These are phyloP conservation scores for Brassica carinata DNA, from an alignment of 345 rosid genomes.

Conservation along the genomic window DNA sequence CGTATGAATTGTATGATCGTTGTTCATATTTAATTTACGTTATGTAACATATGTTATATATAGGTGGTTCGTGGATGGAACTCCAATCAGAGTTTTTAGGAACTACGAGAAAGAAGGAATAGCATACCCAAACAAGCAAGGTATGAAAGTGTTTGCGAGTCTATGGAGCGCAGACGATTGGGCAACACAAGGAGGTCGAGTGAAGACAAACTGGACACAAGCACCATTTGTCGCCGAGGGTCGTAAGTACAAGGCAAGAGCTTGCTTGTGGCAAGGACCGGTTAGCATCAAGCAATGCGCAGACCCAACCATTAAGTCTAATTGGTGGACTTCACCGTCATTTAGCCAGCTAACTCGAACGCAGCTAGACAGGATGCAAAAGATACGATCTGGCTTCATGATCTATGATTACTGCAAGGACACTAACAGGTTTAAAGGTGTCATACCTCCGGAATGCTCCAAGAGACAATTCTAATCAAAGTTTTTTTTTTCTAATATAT, in stretches of 20 bases:
- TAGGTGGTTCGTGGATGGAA: constrained; percentile 65
- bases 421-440: constrained; percentile 54
- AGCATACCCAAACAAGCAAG: constrained; percentile 74
- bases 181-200: constrained; percentile 79
- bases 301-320: constrained; percentile 37
- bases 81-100: constrained; percentile 60
- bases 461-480: constrained; percentile 53
- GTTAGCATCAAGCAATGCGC: constrained; percentile 54
- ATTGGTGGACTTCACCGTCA: constrained; percentile 64
- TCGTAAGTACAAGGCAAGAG: constrained; percentile 52
- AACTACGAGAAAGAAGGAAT: constrained; percentile 61
- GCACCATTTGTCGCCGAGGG: constrained; percentile 62
- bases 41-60: constrained; percentile 36
- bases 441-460: constrained; percentile 66
- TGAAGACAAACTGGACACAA: constrained; percentile 58
- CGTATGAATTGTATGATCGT: not conserved
- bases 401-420: constrained; percentile 73
- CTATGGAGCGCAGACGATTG: constrained; percentile 78
- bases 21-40: not conserved
- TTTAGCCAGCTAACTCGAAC: constrained; percentile 52
- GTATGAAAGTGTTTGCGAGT: constrained; percentile 65
- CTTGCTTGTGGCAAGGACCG: constrained; percentile 69
- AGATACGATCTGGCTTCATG: constrained; percentile 63
- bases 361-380: constrained; percentile 51
- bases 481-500: not conserved